Base-by-base conservation (phyloP, 2,329 filamentous ascomycete genomes). In the Bipolaris sorokiniana region DNA sequence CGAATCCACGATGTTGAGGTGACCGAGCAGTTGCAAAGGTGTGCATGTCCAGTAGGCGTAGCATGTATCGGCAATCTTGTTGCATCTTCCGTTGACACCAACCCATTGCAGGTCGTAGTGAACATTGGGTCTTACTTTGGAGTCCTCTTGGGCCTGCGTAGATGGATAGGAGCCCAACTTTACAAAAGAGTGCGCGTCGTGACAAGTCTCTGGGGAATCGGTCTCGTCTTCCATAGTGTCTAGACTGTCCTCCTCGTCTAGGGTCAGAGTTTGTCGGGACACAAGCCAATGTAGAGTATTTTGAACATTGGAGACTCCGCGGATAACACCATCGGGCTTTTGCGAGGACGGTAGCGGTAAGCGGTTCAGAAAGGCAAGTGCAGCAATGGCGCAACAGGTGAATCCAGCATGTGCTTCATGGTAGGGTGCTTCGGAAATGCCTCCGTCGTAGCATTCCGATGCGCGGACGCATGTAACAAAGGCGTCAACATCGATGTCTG, bases 21-120 rank as follows among this genome's bases (percentile, higher is more conserved):
- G 66, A 13, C 65, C 68, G 13, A 77, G 66, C 3, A 73, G 58
- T 46, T 67, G 62, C 9, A 76, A 74, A 48, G 92, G 86, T 1
- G 86, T 92, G 3, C 84, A 83, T 0, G 91, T 91, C 95, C 95
- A 99, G 82, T 94, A 99, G 20, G 87, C 89, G 76, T 99, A 99
- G 78, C 95, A 99, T 0, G 95, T 98, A 77, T 99, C 95, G 9
- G 91, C 90, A 46, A 88, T 84, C 76, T 99, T 99, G 79, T 97
- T 97, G 73, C 86, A 88, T 48, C 95, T 87, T 23, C 95, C 95
- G 69, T 96, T 97, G 78, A 96, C 92, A 9, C 93, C 95, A 1
- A 91, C 84, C 69, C 83, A 84, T 9, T 79, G 76, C 37, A 82
- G 60, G 2, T 81, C 78, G n/a, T 82, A 76, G 62, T 88, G 89